Base-by-base conservation (phyloP, 768 basidiomycete genomes). In the Lentinula sp. region DNA sequence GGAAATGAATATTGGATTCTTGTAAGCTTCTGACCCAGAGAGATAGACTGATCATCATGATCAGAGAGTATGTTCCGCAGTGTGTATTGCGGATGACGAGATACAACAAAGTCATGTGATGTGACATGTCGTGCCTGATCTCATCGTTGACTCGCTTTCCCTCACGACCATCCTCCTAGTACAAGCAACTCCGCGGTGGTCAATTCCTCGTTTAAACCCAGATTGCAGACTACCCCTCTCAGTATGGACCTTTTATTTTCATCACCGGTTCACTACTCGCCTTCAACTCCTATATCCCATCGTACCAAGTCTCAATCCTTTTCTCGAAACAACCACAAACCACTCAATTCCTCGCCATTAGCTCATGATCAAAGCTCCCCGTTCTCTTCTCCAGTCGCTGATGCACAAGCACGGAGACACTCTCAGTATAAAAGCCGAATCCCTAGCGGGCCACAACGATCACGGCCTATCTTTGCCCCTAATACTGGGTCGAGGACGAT, bases 331-430 rank as follows among this genome's bases (percentile, higher is more conserved):
- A 73, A 51, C 16, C 59, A 51, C 45, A 68, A 69, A 23, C 82
- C 80, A 1, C 36, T 72, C 4, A 78, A 74, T 57, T 82, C 85
- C 0, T 86, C 85, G 0, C 85, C 84, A 0, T 76, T 86, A 4
- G 81, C 77, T 0, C 57, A 57, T 8, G 78, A 79, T 32, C 76
- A 79, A 5, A 67, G 62, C 37, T 70, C 71, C 2, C 73, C 66
- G 45, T 77, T 66, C 37, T 73, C 78, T 0, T 84, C 85, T 3
- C 83, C 84, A 6, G 72, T 77, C 6, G 71, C 71, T 32, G 72
- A 73, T 0, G 75, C 76, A 4, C 77, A 78, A 35, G 75, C 78
- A 63, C 81, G 85, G 46, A 80, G 85, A 7, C 78, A 79, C 4
- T 71, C 77, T n/a, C 84, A 85, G 46, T 86, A 82, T 69, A 86